phyloP scores from a whole-genome alignment of 768 basidiomycete species.

The Candolleomyces efflorescens region DNA sequence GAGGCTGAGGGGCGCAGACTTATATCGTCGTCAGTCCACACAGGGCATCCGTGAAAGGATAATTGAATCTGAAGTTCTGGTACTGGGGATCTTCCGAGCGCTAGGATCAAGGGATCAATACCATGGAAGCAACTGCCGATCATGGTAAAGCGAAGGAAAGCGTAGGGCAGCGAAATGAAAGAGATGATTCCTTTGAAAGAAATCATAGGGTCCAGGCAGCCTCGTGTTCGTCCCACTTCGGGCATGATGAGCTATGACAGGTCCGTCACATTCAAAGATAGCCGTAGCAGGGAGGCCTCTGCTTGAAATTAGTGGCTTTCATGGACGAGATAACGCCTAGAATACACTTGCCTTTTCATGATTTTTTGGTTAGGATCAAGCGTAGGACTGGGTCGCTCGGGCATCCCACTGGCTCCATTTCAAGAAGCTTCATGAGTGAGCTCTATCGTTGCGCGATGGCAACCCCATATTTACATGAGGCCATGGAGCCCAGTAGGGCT shows the following conservation, averaged over 20 bases:
- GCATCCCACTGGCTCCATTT: too few relatives aligned
- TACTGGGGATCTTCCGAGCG: constrained; percentile 1
- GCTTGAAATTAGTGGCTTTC: too few relatives aligned
- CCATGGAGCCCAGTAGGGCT: too few relatives aligned
- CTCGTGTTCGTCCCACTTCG: not conserved
- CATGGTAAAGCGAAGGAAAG: constrained; percentile 2
- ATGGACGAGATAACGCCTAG: too few relatives aligned
- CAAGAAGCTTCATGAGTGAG: too few relatives aligned
- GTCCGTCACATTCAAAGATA: too few relatives aligned
- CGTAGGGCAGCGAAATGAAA: not conserved
- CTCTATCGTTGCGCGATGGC: too few relatives aligned
- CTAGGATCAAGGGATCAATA: not conserved
- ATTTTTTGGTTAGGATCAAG: too few relatives aligned
- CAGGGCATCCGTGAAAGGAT: constrained; percentile 1
- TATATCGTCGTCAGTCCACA: not conserved
- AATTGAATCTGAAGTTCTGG: constrained; percentile 6
- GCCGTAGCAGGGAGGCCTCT: too few relatives aligned
- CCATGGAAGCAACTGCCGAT: constrained; percentile 1
- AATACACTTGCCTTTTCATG: too few relatives aligned
- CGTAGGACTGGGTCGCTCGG: too few relatives aligned
- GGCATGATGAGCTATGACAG: not conserved
- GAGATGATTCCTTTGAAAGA: not conserved
- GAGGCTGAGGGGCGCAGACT: not conserved
- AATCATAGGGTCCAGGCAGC: not conserved
- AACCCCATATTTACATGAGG: too few relatives aligned